These are phyloP conservation scores for Botrytis pseudocinerea DNA, from an alignment of 2,329 filamentous ascomycete genomes.

Conservation along the genomic window DNA sequence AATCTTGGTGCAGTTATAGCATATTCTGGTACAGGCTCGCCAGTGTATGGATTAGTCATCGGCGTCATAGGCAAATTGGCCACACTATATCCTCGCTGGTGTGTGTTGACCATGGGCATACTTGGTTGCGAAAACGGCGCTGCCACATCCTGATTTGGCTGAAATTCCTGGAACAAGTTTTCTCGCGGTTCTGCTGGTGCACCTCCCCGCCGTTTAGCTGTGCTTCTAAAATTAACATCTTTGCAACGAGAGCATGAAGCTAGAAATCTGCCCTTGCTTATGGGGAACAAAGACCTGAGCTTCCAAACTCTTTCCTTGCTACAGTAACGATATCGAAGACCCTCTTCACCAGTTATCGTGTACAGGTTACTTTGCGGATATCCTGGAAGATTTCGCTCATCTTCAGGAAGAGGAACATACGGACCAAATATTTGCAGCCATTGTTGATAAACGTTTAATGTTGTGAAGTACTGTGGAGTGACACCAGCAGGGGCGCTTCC, in stretches of 20 bases:
- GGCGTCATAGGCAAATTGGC: background rate
- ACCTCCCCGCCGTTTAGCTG: background rate
- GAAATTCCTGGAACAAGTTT: background rate
- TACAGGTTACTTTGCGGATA: background rate
- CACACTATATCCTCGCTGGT: background rate
- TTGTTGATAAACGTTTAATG: background rate
- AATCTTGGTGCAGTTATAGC: background rate
- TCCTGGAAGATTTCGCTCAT: background rate
- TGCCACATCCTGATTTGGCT: background rate
- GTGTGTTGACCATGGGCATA: background rate
- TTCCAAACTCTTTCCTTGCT: background rate
- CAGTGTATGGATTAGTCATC: background rate
- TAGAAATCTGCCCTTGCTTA: background rate
- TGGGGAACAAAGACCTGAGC: background rate
- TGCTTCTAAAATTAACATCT: rapidly evolving
- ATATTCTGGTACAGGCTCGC: background rate
- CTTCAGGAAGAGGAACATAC: background rate
- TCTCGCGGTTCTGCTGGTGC: background rate
- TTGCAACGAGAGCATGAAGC: background rate
- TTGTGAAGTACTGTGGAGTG: background rate
- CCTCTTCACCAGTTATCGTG: background rate
- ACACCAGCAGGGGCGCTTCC: background rate
- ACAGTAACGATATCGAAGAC: background rate
- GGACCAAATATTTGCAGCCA: background rate
- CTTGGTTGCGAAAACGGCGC: background rate